Conservation (phyloP, 495 filamentous ascomycete genomes). For the Neurospora sublineolata region DNA sequence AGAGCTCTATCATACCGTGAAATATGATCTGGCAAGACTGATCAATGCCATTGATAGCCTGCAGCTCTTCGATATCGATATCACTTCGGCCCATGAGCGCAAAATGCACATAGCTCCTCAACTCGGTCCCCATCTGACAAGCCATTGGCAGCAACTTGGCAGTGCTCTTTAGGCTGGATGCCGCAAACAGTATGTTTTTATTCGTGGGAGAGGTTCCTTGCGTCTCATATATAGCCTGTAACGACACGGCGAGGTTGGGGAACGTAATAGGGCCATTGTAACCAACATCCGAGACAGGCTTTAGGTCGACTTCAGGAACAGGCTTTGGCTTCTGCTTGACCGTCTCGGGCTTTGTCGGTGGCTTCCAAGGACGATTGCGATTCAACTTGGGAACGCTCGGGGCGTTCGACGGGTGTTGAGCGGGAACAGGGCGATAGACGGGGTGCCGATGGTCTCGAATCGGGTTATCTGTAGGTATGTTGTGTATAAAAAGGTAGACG, state of each 20-base stretch:
- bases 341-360: not conserved
- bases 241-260: slow-evolving; percentile 22
- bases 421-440: slow-evolving; percentile 13
- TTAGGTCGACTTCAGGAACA: not conserved
- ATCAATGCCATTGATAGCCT: slow-evolving; percentile 45
- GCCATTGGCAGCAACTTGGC: slow-evolving; percentile 46
- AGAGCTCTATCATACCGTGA: slow-evolving; percentile 30
- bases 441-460: slow-evolving; percentile 21
- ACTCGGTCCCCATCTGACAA: slow-evolving; percentile 46
- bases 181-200: slow-evolving; percentile 47
- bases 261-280: slow-evolving; percentile 33
- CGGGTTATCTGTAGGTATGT: slow-evolving; percentile 28
- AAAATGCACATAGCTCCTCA: slow-evolving; percentile 49
- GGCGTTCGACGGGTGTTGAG: slow-evolving; percentile 8
- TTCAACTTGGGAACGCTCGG: slow-evolving; percentile 14
- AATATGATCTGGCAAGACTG: slow-evolving; percentile 43
- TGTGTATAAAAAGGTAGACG: slow-evolving; percentile 33
- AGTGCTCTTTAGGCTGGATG: slow-evolving; percentile 45
- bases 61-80: slow-evolving; percentile 39
- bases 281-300: slow-evolving; percentile 3
- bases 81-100: slow-evolving; percentile 45
- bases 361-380: slow-evolving; percentile 4
- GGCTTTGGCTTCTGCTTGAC: not conserved
- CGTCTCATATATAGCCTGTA: slow-evolving; percentile 29
- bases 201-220: slow-evolving; percentile 27